Percentiles rank a stretch among this genome's conserved stretches.
Evolutionary conservation across 306 rosid genomes (phyloP).

Genomic region (Cyclanthera cordifolia): DNA sequence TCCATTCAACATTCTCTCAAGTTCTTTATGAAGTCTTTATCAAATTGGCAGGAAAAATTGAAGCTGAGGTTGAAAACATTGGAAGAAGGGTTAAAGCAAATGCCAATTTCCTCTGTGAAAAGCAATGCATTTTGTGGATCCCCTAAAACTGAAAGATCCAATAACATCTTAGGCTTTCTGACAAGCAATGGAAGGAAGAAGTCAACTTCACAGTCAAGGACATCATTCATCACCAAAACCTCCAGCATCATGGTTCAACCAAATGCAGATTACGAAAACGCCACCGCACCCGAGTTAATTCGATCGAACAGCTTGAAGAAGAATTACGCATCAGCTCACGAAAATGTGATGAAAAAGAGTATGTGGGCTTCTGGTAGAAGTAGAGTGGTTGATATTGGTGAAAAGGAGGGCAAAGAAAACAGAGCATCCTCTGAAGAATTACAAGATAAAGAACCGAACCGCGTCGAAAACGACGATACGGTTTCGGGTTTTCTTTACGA

Average conservation of each 20-base stretch:
- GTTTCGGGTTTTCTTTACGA: conserved; percentile 89
- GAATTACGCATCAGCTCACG: conserved; percentile 28
- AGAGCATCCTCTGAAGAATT: conserved; percentile 20
- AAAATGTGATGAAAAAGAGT: conserved; percentile 45
- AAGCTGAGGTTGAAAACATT: conserved; percentile 73
- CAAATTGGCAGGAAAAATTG: conserved; percentile 54
- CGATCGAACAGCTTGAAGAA: conserved; percentile 29
- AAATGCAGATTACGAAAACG: conserved; percentile 27
- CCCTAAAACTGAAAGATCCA: conserved; percentile 39
- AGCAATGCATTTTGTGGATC: conserved; percentile 32
- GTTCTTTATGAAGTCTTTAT: not conserved
- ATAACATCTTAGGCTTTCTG: conserved; percentile 54
- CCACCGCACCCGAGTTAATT: conserved; percentile 24
- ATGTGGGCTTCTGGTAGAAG: conserved; percentile 58
- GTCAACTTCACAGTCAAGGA: conserved; percentile 69
- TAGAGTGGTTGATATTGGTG: conserved; percentile 51
- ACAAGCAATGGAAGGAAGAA: conserved; percentile 59
- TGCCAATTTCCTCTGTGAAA: conserved; percentile 26
- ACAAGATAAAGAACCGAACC: conserved; percentile 21
- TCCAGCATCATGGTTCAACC: conserved; percentile 32
- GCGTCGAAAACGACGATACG: conserved; percentile 32
- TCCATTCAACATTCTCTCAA: not conserved
- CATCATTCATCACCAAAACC: conserved; percentile 27
- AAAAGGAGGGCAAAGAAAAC: conserved; percentile 40
- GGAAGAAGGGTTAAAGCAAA: conserved; percentile 74